phyloP scores from a whole-genome alignment of 1,139 yeast species.

The Nematodospora anomalae region DNA sequence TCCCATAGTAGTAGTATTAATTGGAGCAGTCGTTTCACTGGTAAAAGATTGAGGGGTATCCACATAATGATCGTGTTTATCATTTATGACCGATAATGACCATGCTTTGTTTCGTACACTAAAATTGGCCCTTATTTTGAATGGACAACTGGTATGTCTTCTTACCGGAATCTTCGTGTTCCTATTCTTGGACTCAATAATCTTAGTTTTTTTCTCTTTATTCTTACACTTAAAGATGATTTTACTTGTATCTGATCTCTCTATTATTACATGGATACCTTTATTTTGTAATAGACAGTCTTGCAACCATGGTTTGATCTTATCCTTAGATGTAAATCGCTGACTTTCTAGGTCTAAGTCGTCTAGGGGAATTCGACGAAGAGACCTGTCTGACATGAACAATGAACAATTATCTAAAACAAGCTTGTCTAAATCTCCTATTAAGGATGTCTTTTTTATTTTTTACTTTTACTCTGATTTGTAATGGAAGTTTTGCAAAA shows the following conservation, averaged over 20 bases:
- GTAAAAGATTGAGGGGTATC: constrained; percentile 4
- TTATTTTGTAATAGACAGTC: constrained; percentile 40
- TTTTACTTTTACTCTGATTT: neutral
- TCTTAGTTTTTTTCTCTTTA: constrained; percentile 20
- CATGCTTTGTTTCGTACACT: constrained; percentile 55
- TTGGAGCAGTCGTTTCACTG: neutral
- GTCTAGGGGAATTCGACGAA: constrained; percentile 13
- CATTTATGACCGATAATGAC: constrained; percentile 62
- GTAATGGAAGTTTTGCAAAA: neutral
- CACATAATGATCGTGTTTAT: constrained; percentile 45
- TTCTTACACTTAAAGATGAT: constrained; percentile 69
- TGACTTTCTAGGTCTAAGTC: constrained; percentile 19
- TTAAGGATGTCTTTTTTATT: neutral
- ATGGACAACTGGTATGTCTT: constrained; percentile 54
- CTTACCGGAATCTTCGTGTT: constrained; percentile 16
- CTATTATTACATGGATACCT: constrained; percentile 66
- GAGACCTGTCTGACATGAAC: constrained; percentile 8
- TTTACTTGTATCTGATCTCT: constrained; percentile 66
- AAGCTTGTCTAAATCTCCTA: neutral
- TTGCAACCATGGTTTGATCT: constrained; percentile 71
- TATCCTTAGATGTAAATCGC: constrained; percentile 24
- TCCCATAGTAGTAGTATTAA: constrained; percentile 1
- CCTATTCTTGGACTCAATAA: constrained; percentile 17
- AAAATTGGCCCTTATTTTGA: constrained; percentile 66
- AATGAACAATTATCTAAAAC: neutral